A percentile compares a stretch with the other conserved stretches of the same genome.
Conservation (phyloP, 495 filamentous ascomycete species). For the Chaetomidium leptoderma region DNA sequence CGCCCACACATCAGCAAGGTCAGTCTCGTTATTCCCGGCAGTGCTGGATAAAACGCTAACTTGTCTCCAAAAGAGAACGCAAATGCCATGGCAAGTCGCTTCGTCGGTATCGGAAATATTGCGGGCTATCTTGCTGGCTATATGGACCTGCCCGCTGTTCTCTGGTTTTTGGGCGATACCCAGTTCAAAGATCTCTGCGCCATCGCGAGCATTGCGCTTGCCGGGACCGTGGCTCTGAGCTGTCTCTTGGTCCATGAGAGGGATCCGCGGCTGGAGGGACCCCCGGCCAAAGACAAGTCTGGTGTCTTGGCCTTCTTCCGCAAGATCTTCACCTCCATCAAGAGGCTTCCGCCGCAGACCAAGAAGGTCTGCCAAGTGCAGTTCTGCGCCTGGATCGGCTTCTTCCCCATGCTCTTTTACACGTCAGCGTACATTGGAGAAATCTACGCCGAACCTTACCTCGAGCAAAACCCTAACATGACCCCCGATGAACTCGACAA, state of each 20-base stretch:
- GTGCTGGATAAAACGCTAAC: constrained; percentile 13
- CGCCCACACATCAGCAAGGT: constrained; percentile 82
- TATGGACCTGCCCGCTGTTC: constrained; percentile 61
- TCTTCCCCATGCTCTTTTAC: constrained; percentile 94
- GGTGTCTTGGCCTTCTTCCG: constrained; percentile 77
- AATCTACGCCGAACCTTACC: constrained; percentile 77
- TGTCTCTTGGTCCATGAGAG: constrained; percentile 65
- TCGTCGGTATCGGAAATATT: constrained; percentile 81
- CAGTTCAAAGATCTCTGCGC: constrained; percentile 88
- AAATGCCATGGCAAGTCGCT: constrained; percentile 80
- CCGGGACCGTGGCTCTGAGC: constrained; percentile 61
- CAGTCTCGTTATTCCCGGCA: constrained; percentile 9
- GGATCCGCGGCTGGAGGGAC: constrained; percentile 68
- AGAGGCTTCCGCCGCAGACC: constrained; percentile 71
- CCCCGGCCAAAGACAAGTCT: constrained; percentile 49
- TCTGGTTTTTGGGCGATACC: constrained; percentile 74
- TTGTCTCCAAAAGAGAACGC: constrained; percentile 52
- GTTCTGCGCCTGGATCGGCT: constrained; percentile 87
- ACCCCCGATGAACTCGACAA: constrained; percentile 66
- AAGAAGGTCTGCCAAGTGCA: constrained; percentile 79
- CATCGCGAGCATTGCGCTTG: constrained; percentile 68
- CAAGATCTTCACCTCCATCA: constrained; percentile 69
- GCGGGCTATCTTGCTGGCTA: constrained; percentile 80
- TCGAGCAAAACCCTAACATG: constrained; percentile 71
- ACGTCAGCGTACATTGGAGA: constrained; percentile 88